phyloP scores from a whole-genome alignment of 2,329 filamentous ascomycete genomes.

The Raffaelea ambrosiae region DNA sequence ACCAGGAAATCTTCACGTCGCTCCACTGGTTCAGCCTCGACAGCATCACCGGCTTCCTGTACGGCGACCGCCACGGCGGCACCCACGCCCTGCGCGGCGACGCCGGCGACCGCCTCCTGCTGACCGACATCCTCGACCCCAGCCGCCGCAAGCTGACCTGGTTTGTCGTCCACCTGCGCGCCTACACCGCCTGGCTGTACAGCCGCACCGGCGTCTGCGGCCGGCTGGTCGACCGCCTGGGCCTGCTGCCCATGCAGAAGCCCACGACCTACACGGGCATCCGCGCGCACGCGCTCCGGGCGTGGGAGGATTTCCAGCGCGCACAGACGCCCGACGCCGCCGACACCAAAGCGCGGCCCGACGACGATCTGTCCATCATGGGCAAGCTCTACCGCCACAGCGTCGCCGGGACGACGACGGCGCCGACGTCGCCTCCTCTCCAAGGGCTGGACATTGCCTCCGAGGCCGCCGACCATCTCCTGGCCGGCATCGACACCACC shows the following conservation, averaged over 20 bases:
- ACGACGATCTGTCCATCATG: slow-evolving; percentile 22
- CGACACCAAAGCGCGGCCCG: slow-evolving; percentile 10
- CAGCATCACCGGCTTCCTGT: slow-evolving; percentile 42
- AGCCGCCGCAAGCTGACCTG: slow-evolving; percentile 35
- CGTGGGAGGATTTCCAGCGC: slow-evolving; percentile 15
- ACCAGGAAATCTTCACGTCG: slow-evolving; percentile 35
- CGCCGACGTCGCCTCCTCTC: slow-evolving; percentile 13
- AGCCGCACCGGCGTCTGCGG: slow-evolving; percentile 28
- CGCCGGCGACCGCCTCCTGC: slow-evolving; percentile 26
- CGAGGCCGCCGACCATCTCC: slow-evolving; percentile 43
- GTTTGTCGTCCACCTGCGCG: slow-evolving; percentile 37
- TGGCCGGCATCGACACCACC: slow-evolving; percentile 42
- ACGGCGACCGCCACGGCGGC: slow-evolving; percentile 31
- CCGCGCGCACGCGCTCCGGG: slow-evolving; percentile 21
- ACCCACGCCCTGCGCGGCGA: slow-evolving; percentile 33
- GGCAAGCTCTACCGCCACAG: slow-evolving; percentile 21
- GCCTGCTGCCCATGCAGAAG: slow-evolving; percentile 38
- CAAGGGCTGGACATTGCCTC: slow-evolving; percentile 39
- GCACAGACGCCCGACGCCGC: not conserved
- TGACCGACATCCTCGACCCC: slow-evolving; percentile 40
- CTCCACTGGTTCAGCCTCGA: slow-evolving; percentile 47
- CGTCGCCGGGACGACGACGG: slow-evolving; percentile 4
- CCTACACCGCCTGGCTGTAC: slow-evolving; percentile 39
- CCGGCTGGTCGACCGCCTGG: slow-evolving; percentile 20
- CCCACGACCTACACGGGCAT: slow-evolving; percentile 44